Evolutionary conservation across 768 basidiomycete species (phyloP), one percentile per base, ranked within the genome.

Genomic region (Lentinula guzmanii): DNA sequence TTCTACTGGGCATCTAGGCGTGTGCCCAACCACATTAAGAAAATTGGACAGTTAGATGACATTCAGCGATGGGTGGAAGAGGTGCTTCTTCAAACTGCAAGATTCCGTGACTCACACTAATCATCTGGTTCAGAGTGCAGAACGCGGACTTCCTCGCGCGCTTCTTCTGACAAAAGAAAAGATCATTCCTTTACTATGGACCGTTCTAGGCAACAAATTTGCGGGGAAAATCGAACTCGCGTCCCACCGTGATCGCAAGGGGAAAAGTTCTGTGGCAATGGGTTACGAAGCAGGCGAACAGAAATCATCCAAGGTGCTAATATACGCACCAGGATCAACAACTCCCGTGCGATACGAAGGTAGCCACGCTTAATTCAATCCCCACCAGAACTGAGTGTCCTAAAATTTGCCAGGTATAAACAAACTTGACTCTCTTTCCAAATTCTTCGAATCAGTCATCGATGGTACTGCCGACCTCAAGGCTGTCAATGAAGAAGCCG

Each of bases 141-240:
- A 63, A 54, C 15, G 31, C 16, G 59, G 48, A 28, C 31, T 34
- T 63, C 77, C 80, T 33, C 86, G 86, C 16, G 84, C 85, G 4
- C 76, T 94, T 7, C 80, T 91, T 13, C 72, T 90, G 60, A 90
- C 88, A 68, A 86, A 91, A 70, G 87, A 87, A 62, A 88, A 86
- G 66, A 85, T 84, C 67, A 83, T 84, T 50, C 93, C 92, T 1
- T 73, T 93, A 10, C 76, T 93, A 43, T 94, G 91, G 92, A 83
- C 87, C 65, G 86, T 89, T 21, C 80, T 94, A 31, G 84, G 81
- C 24, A 90, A 91, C 69, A 89, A 85, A 65, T 93, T 86, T 74
- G 69, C 78, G 61, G 83, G 83, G 48, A 74, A 83, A 64, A 76
- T 93, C 9, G 78, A 76, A 31, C 85, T 93, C 64, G 87, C 79